Conservation (phyloP, 345 rosid species). For the Citrus sinensis region DVS_A1.0 CM039163.1:49724501-49725000, state of each 20-base stretch:
- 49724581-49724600: not conserved
- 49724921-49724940: not conserved
- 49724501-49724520: slow-evolving; percentile 56
- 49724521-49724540: slow-evolving; percentile 58
- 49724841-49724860: not conserved
- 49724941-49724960: slow-evolving; percentile 17
- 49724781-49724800: not conserved
- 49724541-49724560: slow-evolving; percentile 85
- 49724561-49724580: slow-evolving; percentile 19
- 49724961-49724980: slow-evolving; percentile 27
- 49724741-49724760: not conserved
- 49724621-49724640: not conserved
- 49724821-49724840: not conserved
- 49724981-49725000: slow-evolving; percentile 1
- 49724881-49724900: not conserved
- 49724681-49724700: not conserved
- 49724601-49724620: not conserved
- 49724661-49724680: not conserved
- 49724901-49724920: not conserved
- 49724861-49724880: not conserved
- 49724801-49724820: not conserved
- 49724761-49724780: not conserved
- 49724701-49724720: not conserved
- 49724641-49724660: not conserved
- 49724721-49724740: not conserved